Percentiles rank a stretch among this genome's conserved stretches.
Evolutionary conservation across 2,329 filamentous ascomycete genomes (phyloP).

Genomic region (Colletotrichum tanaceti): DNA sequence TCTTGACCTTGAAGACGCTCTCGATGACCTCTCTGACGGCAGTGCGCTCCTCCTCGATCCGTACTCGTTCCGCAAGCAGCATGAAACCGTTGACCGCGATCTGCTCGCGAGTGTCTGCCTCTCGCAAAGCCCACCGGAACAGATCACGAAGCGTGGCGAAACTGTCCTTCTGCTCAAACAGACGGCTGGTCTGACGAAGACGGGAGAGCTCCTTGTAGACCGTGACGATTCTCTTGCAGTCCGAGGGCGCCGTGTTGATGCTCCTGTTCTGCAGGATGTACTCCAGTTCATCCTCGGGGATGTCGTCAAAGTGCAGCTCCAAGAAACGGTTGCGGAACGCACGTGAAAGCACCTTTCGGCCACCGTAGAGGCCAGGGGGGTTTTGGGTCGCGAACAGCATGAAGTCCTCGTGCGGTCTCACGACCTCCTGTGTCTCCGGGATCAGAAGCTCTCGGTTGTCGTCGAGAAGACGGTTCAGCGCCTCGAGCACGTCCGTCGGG

Average conservation of each 20-base stretch:
- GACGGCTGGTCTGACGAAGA: constrained; percentile 85
- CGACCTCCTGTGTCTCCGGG: constrained; percentile 94
- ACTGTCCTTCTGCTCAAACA: constrained; percentile 97
- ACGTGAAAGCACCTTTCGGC: constrained; percentile 89
- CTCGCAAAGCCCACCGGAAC: constrained; percentile 92
- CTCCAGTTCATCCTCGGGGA: constrained; percentile 92
- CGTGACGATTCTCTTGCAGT: constrained; percentile 89
- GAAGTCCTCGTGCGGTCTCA: constrained; percentile 92
- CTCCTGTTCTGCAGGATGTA: constrained; percentile 91
- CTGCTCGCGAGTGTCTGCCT: constrained; percentile 86
- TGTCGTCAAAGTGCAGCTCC: constrained; percentile 97
- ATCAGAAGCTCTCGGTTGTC: constrained; percentile 97
- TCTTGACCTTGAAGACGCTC: constrained; percentile 85
- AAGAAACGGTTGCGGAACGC: constrained; percentile 98
- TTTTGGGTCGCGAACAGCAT: constrained; percentile 99
- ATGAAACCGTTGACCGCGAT: constrained; percentile 95
- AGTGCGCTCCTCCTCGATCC: constrained; percentile 86
- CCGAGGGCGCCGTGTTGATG: constrained; percentile 86
- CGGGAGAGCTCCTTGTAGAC: constrained; percentile 95
- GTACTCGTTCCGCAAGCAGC: constrained; percentile 92
- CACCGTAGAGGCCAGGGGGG: constrained; percentile 93
- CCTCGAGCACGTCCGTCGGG: constrained; percentile 95
- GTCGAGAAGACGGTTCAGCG: constrained; percentile 92
- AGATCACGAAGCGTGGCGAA: constrained; percentile 96
- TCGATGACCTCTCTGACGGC: constrained; percentile 92